Base-by-base conservation (phyloP, 2,329 filamentous ascomycete genomes). In the Pseudocercospora musae region DNA sequence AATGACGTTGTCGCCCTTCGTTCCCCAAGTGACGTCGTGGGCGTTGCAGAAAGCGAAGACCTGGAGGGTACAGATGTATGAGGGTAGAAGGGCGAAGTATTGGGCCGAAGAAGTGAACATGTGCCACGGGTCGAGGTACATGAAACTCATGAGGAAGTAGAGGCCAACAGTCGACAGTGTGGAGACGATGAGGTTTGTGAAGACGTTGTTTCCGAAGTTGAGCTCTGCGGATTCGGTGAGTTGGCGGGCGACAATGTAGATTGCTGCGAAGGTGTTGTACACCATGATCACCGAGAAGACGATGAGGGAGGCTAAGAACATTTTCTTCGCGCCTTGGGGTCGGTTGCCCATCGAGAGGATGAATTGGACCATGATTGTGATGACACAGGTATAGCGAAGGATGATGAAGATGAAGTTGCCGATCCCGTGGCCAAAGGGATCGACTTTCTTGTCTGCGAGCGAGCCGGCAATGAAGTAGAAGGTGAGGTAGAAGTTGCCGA, bases 11-110 rank as follows among this genome's bases (percentile, higher is more conserved):
- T 99, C 95, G 61, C 95, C 95, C 79, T 99, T 99, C 50, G 95
- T 99, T 49, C 95, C 95, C 95, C 95, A 99, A 0, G 93, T 96
- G 20, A 99, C 92, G 75, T 99, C 95, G 84, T 99, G 95, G 0
- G 94, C 96, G 80, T 99, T 99, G 82, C 95, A 98, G 78, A 99
- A 99, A 48, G 95, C 95, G 78, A 99, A 99, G 20, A 98, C 92
- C 77, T 99, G 95, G 2, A 99, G 84, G 0, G 92, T 98, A 81
- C 95, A 98, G 78, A 99, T 96, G 80, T 98, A 99, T 42, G 84
- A 89, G 0, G 95, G 95, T 37, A 99, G 83, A 25, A 99, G 87
- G 52, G 93, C 84, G 75, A 99, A 97, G 81, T 99, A 99, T 76
- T 97, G 93, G 0, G 84, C 86, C 0, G 91, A 88, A 0, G 89